Base-by-base conservation (phyloP, 768 basidiomycete species). In the Rhodotorula kratochvilovae region DNA sequence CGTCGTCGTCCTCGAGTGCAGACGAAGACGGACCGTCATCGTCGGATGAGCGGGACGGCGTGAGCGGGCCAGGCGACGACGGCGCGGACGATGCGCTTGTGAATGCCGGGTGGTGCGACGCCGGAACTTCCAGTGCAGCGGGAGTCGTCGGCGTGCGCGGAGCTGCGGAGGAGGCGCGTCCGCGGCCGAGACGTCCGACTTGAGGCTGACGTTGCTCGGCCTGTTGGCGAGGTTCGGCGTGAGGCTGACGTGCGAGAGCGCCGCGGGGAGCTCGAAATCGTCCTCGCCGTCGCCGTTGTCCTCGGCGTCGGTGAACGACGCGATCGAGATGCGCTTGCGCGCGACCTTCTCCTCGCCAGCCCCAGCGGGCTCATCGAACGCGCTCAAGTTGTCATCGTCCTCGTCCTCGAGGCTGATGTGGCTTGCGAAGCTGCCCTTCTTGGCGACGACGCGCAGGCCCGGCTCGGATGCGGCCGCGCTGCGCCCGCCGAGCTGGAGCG, bases 341-440 rank as follows among this genome's bases (percentile, higher is more conserved):
- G 63, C 54, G 17, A 55, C 54, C 19, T 35, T 7, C 36, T 15
- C 15, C 33, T n/a, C 36, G 23, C 19, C 35, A n/a, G n/a, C 31
- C 39, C 13, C 39, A 6, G 39, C 13, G 39, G 45, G 36, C 50
- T 50, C 48, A 46, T 36, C 48, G 56, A n/a, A 59, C 19, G 45
- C 45, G 42, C 42, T 29, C n/a, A 7, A 16, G 46, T 51, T 25
- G 43, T 31, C 71, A 27, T 60, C 63, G 23, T 71, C 68, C 0
- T 53, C 39, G 29, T 66, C 70, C 35, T 55, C 67, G n/a, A 64
- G 33, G 60, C 63, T 69, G 45, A 75, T 33, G 55, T 72, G 73
- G 5, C 65, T 68, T 13, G 68, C 61, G 29, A 73, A 77, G 39
- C 65, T 68, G 42, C 71, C 63, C 63, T 77, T 72, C 59, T 66